Conservation (phyloP, 1,284 basidiomycete species). For the Trametes hirsuta region DNA sequence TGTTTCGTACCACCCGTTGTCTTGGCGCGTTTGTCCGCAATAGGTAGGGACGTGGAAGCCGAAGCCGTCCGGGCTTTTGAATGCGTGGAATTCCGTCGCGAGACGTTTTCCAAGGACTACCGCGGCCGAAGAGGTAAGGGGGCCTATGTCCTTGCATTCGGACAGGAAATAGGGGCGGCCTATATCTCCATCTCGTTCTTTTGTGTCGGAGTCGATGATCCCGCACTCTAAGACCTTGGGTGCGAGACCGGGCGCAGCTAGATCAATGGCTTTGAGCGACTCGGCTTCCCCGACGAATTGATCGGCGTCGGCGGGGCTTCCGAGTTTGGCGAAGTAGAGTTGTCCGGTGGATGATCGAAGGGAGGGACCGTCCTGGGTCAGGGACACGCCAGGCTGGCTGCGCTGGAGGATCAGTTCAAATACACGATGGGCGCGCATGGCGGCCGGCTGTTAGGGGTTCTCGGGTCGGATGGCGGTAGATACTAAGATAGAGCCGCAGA, state of each 20-base stretch:
- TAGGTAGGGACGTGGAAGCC: constrained; percentile 82
- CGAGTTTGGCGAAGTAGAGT: constrained; percentile 65
- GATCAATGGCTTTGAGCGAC: constrained; percentile 65
- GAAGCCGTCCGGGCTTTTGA: constrained; percentile 60
- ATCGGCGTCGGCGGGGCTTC: constrained; percentile 52
- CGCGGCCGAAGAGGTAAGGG: constrained; percentile 52
- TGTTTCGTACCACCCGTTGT: constrained; percentile 74
- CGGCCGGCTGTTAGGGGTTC: neutral
- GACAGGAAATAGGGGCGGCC: constrained; percentile 71
- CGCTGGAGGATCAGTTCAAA: constrained; percentile 48
- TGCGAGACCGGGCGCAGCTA: constrained; percentile 68
- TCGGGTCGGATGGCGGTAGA: too few relatives aligned
- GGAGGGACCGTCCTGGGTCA: constrained; percentile 35
- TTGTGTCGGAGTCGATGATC: constrained; percentile 37
- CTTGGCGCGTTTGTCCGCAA: constrained; percentile 78
- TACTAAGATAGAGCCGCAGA: too few relatives aligned
- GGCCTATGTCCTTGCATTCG: constrained; percentile 67
- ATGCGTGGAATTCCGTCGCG: constrained; percentile 64
- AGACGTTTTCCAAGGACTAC: constrained; percentile 62
- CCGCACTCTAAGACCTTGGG: constrained; percentile 65
- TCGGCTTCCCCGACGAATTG: constrained; percentile 77
- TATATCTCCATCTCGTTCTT: constrained; percentile 34
- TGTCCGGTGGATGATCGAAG: constrained; percentile 55
- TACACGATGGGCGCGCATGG: constrained; percentile 18
- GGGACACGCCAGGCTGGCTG: constrained; percentile 52